These are phyloP conservation scores for Millerozyma miso DNA, from an alignment of 805 yeast genomes.

Conservation along the genomic window DNA sequence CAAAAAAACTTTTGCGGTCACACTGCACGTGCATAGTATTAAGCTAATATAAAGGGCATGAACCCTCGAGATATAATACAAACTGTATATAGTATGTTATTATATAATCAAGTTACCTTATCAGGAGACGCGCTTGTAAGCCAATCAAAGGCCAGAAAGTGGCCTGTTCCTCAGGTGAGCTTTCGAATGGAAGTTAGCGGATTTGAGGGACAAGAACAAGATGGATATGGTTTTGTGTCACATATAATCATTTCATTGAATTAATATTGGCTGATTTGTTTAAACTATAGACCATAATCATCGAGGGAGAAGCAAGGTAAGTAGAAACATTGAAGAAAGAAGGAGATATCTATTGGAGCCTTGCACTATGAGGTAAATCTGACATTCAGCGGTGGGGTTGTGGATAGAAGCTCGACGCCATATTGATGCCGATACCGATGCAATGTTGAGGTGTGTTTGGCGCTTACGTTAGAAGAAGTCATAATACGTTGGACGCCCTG, in stretches of 20 bases:
- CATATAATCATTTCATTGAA: neutral
- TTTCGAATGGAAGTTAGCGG: neutral
- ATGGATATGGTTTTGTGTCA: neutral
- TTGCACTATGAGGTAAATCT: too few species aligned
- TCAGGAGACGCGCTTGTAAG: neutral
- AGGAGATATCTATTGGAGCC: too few species aligned
- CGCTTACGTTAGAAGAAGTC: too few species aligned
- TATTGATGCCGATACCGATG: too few species aligned
- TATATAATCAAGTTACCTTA: neutral
- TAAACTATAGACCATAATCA: neutral
- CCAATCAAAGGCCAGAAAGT: neutral
- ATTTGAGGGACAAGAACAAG: neutral
- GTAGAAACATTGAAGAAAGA: too few species aligned
- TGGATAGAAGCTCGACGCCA: too few species aligned
- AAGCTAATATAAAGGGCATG: neutral
- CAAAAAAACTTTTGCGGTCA: neutral
- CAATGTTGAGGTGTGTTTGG: too few species aligned
- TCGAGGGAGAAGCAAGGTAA: neutral
- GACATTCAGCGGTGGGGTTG: too few species aligned
- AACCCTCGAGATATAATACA: neutral
- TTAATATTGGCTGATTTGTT: neutral
- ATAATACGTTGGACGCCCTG: too few species aligned
- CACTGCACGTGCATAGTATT: neutral
- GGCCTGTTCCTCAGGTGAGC: neutral
- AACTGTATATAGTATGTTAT: too few species aligned